Percentiles rank a stretch among this genome's conserved stretches.
phyloP scores from a whole-genome alignment of 176 grass and related monocot genomes.

The Bolboschoenus planiculmis region DNA sequence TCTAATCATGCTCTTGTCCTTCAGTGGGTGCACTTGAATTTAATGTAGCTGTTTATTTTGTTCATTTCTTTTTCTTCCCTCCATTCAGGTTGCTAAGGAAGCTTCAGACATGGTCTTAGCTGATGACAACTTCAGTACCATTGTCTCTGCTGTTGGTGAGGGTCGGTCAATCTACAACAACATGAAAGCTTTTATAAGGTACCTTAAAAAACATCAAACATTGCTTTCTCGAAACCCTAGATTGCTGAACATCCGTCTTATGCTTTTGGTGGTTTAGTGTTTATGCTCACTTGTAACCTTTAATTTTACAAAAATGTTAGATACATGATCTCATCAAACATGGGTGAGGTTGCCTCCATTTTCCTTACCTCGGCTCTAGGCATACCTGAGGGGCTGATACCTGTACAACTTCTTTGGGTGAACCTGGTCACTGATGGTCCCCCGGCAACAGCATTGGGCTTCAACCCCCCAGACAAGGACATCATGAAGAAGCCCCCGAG shows the following conservation, averaged over 20 bases:
- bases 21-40: background rate
- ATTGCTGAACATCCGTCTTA: background rate
- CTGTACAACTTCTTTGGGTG: slow-evolving; percentile 97
- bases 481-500: slow-evolving; percentile 98
- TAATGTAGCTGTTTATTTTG: background rate
- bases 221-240: too few species aligned
- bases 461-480: slow-evolving; percentile 95
- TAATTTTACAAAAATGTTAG: slow-evolving; percentile 35
- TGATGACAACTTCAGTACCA: slow-evolving; percentile 96
- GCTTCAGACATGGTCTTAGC: slow-evolving; percentile 97
- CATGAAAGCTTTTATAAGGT: slow-evolving; percentile 99
- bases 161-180: slow-evolving; percentile 98
- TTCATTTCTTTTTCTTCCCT: background rate
- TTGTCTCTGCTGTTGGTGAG: slow-evolving; percentile 94
- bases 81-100: slow-evolving; percentile 73
- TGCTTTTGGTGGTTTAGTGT: background rate
- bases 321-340: slow-evolving; percentile 99
- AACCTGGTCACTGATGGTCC: slow-evolving; percentile 93
- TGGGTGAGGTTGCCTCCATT: slow-evolving; percentile 95
- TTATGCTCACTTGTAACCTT: slow-evolving; percentile 20
- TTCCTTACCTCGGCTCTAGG: slow-evolving; percentile 91
- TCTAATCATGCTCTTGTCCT: background rate
- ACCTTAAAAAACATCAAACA: background rate
- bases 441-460: slow-evolving; percentile 90
- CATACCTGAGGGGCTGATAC: slow-evolving; percentile 96